Conservation (phyloP, 164 flowering plant genomes). For the Aristolochia contorta region DNA sequence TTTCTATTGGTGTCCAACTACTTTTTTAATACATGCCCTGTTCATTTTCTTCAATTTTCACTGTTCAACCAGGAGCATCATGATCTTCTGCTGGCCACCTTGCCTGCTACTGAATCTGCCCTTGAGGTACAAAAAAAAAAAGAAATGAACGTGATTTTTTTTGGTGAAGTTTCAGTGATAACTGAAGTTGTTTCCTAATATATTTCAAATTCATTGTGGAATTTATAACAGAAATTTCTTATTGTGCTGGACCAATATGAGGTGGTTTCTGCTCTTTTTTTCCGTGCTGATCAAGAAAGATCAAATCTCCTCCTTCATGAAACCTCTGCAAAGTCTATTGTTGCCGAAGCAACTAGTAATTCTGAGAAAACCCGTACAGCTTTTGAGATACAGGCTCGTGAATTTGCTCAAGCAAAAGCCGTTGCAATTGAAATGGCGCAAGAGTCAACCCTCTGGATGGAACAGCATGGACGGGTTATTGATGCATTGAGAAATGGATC, state of each 20-base stretch:
- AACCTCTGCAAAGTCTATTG: constrained; percentile 72
- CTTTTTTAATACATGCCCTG: no score
- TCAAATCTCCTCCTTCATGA: constrained; percentile 64
- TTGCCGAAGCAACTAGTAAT: constrained; percentile 67
- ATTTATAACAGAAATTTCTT: constrained; percentile 55
- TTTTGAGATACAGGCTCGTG: constrained; percentile 67
- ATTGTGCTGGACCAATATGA: constrained; percentile 67
- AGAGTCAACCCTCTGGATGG: constrained; percentile 78
- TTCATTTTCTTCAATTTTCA: not conserved
- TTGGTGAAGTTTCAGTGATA: no score
- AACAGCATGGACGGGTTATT: constrained; percentile 80
- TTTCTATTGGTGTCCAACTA: no score
- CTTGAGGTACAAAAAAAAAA: constrained; percentile 55
- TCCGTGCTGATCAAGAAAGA: constrained; percentile 78
- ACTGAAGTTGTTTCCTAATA: no score
- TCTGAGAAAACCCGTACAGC: constrained; percentile 60
- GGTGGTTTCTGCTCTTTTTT: constrained; percentile 53
- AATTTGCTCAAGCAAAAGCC: constrained; percentile 75
- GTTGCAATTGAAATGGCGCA: constrained; percentile 62
- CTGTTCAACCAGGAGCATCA: constrained; percentile 66
- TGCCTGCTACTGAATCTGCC: constrained; percentile 75
- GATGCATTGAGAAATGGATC: constrained; percentile 72
- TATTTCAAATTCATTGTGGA: not conserved
- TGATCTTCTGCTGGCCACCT: constrained; percentile 64
- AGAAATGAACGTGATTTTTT: no score